phyloP scores from a whole-genome alignment of 2,329 filamentous ascomycete species.

The Phaeoacremonium minimum region DNA sequence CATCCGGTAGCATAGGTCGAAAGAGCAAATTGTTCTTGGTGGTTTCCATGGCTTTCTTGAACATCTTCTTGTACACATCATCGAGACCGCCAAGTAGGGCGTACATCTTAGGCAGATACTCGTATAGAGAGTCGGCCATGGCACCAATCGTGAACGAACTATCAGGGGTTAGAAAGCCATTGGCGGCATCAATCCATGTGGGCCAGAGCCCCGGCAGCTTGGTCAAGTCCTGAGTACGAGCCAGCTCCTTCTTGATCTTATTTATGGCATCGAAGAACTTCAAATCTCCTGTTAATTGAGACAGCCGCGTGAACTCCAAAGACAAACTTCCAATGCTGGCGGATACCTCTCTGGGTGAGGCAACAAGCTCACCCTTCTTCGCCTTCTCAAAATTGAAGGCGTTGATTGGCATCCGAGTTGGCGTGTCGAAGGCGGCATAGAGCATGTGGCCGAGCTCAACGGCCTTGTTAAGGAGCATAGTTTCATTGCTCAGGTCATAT shows the following conservation, averaged over 20 bases:
- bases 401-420: slow-evolving; percentile 45
- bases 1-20: slow-evolving; percentile 58
- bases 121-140: slow-evolving; percentile 47
- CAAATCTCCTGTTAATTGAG: slow-evolving; percentile 66
- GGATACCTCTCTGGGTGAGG: slow-evolving; percentile 30
- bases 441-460: slow-evolving; percentile 50
- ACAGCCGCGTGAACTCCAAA: slow-evolving; percentile 70
- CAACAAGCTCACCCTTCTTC: slow-evolving; percentile 28
- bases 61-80: slow-evolving; percentile 60
- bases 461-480: slow-evolving; percentile 43
- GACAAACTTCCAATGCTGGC: slow-evolving; percentile 61
- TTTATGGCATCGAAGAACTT: slow-evolving; percentile 76
- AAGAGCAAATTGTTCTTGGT: slow-evolving; percentile 62
- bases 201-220: slow-evolving; percentile 72
- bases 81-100: slow-evolving; percentile 62
- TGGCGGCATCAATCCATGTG: slow-evolving; percentile 56
- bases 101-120: slow-evolving; percentile 57
- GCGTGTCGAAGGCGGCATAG: slow-evolving; percentile 49
- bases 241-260: slow-evolving; percentile 66
- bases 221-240: slow-evolving; percentile 61
- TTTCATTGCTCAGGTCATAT: slow-evolving; percentile 45
- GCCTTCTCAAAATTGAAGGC: slow-evolving; percentile 38
- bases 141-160: slow-evolving; percentile 38
- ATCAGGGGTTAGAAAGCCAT: slow-evolving; percentile 35
- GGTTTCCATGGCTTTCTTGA: slow-evolving; percentile 56